Base-by-base conservation (phyloP, 2,329 filamentous ascomycete species). In the Juglanconis sp. region DNA sequence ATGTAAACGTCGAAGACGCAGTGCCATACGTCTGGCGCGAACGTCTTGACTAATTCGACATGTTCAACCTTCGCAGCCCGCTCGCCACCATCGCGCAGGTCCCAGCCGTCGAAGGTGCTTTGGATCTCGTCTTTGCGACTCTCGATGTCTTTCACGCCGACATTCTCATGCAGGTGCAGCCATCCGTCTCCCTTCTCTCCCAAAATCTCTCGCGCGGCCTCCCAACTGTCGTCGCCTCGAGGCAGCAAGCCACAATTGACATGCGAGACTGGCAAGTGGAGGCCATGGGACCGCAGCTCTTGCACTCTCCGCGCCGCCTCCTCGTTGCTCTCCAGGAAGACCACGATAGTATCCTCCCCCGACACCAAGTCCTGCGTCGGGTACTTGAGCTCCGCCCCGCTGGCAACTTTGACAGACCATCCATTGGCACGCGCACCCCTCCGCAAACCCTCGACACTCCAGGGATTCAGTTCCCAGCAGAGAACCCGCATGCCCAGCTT, bases 401-500 rank as follows among this genome's bases (percentile, higher is more conserved):
- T 68, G 0, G 90, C 73, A 13, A 90, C 79, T 59, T 75, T 78
- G 8, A 87, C 83, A 0, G 70, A 73, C 87, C 88, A 92, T 44
- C 83, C 81, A 69, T 93, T 93, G 35, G 74, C 84, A 49, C 79
- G 68, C 34, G 93, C 91, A 30, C 92, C 94, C 65, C 90, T 84
- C 32, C 87, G 81, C 69, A 98, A 73, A 0, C 90, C 92, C 76
- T 97, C 92, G 38, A 96, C 83, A 65, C 88, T 92, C 88, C 93
- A 90, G 0, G 89, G 88, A 71, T 96, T 97, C 50, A 97, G 78
- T 74, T 98, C 94, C 90, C 91, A 98, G 67, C 92, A 91, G 47
- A 95, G 77, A 1, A 97, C 88, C 53, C 83, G 77, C 68, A 93
- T 77, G 0, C 91, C 92, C 17, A 88, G 83, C 61, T 78, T 81